A percentile compares a stretch with the other conserved stretches of the same genome.
phyloP scores from a whole-genome alignment of 805 yeast species.

The Ogataea pilisensis region DNA sequence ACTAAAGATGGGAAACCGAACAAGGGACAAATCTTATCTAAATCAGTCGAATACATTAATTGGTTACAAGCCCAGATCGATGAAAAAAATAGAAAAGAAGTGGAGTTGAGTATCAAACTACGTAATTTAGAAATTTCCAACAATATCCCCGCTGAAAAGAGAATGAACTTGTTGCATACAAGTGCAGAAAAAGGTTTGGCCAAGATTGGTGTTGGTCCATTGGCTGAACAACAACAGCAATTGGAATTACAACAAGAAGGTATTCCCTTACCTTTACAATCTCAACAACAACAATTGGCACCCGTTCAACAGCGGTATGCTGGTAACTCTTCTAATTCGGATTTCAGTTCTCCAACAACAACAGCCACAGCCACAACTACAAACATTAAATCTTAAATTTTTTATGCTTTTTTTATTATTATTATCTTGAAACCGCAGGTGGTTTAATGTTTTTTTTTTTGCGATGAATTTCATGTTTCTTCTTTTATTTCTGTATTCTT shows the following conservation, averaged over 20 bases:
- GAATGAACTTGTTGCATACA: constrained; percentile 51
- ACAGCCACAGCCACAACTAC: background rate
- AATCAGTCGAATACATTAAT: constrained; percentile 69
- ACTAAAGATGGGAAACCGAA: constrained; percentile 83
- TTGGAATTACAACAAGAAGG: too few species aligned
- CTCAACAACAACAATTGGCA: constrained; percentile 1
- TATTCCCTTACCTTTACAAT: too few species aligned
- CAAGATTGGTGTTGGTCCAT: constrained; percentile 78
- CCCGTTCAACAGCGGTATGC: background rate
- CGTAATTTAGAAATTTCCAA: constrained; percentile 47
- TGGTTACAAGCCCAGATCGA: constrained; percentile 69
- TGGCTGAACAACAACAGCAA: constrained; percentile 39
- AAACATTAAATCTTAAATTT: too few species aligned
- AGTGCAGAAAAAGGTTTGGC: constrained; percentile 77
- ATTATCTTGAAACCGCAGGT: too few species aligned
- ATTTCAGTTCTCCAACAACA: constrained; percentile 6
- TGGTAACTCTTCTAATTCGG: constrained; percentile 4
- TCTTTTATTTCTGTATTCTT: too few species aligned
- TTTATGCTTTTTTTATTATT: background rate
- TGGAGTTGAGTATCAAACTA: constrained; percentile 60
- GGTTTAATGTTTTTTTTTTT: too few species aligned
- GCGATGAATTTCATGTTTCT: too few species aligned
- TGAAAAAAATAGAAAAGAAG: constrained; percentile 72
- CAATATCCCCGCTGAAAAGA: constrained; percentile 36
- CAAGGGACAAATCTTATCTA: constrained; percentile 75